Conservation (phyloP, 257 asterid genomes). For the Verbascum thapsus region DNA sequence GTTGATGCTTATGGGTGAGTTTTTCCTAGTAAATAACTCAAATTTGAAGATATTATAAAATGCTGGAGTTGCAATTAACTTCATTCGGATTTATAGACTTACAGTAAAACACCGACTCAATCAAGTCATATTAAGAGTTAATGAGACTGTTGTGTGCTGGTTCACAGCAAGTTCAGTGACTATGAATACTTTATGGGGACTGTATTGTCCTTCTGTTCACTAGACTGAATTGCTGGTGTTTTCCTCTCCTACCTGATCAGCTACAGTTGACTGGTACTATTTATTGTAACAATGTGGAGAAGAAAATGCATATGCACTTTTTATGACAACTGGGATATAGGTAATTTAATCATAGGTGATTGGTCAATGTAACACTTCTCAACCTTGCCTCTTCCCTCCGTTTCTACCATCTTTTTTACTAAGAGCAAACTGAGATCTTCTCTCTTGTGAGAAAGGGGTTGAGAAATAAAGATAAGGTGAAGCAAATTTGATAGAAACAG, state of each 20-base stretch:
- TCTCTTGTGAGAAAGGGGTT: not conserved
- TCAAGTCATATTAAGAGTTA: not conserved
- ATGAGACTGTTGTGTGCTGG: conserved; percentile 17
- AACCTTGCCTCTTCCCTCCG: not conserved
- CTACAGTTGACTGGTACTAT: conserved; percentile 1
- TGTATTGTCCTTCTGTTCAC: conserved; percentile 9
- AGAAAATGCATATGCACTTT: no score
- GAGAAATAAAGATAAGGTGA: conserved; percentile 2
- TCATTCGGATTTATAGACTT: not conserved
- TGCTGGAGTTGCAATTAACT: not conserved
- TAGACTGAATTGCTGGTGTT: conserved; percentile 1
- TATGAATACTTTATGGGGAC: not conserved
- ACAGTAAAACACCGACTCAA: conserved; percentile 2
- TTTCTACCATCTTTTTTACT: not conserved
- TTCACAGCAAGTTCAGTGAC: not conserved
- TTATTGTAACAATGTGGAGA: not conserved
- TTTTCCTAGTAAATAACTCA: conserved; percentile 1
- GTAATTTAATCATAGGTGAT: not conserved
- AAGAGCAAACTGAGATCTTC: conserved; percentile 3
- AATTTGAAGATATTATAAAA: not conserved
- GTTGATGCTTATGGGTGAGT: conserved; percentile 77
- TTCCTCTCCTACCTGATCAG: conserved; percentile 18
- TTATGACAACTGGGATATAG: not conserved
- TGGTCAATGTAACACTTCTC: not conserved
- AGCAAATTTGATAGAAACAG: not conserved